Conservation (phyloP, 345 rosid genomes). For the Viola odorata region DNA sequence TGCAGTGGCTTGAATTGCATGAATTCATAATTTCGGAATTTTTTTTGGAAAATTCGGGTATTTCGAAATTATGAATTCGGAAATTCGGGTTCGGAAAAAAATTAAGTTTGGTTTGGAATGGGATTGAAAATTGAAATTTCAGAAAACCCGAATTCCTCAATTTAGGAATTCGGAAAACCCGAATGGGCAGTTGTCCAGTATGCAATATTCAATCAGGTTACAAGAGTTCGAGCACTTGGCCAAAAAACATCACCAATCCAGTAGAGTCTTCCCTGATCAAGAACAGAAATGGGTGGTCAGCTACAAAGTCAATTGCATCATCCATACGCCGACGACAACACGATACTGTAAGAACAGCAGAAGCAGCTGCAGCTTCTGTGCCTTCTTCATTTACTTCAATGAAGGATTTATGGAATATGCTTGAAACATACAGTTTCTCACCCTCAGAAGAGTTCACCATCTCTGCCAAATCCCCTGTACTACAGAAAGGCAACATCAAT, state of each 20-base stretch:
- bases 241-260: constrained; percentile 49
- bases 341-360: constrained; percentile 30
- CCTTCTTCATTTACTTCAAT: constrained; percentile 72
- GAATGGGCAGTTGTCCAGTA: constrained; percentile 1
- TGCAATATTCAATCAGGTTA: constrained; percentile 10
- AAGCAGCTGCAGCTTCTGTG: constrained; percentile 66
- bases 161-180: too few relatives aligned
- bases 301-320: constrained; percentile 44
- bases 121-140: too few relatives aligned
- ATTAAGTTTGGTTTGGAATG: too few relatives aligned
- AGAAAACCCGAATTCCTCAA: too few relatives aligned
- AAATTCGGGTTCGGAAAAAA: too few relatives aligned
- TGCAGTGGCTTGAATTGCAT: too few relatives aligned
- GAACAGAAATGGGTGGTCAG: constrained; percentile 66
- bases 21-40: too few relatives aligned
- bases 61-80: too few relatives aligned
- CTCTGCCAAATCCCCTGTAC: constrained; percentile 45
- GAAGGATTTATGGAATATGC: constrained; percentile 52
- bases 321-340: neutral
- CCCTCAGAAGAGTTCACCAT: constrained; percentile 51
- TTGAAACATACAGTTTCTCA: constrained; percentile 35
- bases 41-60: too few relatives aligned
- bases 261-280: constrained; percentile 52
- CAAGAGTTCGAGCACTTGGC: constrained; percentile 45
- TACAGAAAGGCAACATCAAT: constrained; percentile 42